Base-by-base conservation (phyloP, 345 rosid species). In the Gynandropsis gynandra region DNA sequence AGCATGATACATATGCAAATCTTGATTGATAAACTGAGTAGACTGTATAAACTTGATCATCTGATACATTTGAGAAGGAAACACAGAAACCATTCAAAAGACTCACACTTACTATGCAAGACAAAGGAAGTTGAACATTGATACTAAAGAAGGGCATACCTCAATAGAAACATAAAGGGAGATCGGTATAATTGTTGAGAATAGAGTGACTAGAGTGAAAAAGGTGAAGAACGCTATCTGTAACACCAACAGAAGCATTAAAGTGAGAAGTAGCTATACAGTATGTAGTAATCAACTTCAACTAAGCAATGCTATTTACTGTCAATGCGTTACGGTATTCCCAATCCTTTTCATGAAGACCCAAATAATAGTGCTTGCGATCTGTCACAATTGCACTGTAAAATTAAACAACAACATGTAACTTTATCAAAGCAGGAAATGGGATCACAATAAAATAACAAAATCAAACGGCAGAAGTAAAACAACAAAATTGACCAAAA, bases 151-250 rank as follows among this genome's bases (percentile, higher is more conserved):
- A 39, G 40, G 4, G 52, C 79, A 40, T 56, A 93, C 97, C 95
- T 93, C 99, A 59, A 93, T 88, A 50, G 99, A 93, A 58, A 93
- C 97, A 55, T 93, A 93, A 40, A 93, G 78, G 53, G 99, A 93
- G 65, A 93, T 93, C 35, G 99, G 99, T 52, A 93, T 88, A 63
- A 93, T 81, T 41, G 97, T 80, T 10, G 97, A 93, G 78, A 78
- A 88, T 55, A 93, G 80, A 58, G 99, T 93, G 54, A 93, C 75
- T 29, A 93, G 80, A 49, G 99, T 93, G 63, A 93, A 85, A 56
- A 93, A 68, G 58, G 88, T 75, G 61, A 85, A 76, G 38, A 77
- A 56, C 40, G 75, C 76, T 63, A 93, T 93, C 97, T 93, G 83
- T 34, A 66, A 42, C 71, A 59, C 44, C 64, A 72, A 34, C 36